phyloP scores from a whole-genome alignment of 2,329 filamentous ascomycete species.

The Monosporascus sp. region DNA sequence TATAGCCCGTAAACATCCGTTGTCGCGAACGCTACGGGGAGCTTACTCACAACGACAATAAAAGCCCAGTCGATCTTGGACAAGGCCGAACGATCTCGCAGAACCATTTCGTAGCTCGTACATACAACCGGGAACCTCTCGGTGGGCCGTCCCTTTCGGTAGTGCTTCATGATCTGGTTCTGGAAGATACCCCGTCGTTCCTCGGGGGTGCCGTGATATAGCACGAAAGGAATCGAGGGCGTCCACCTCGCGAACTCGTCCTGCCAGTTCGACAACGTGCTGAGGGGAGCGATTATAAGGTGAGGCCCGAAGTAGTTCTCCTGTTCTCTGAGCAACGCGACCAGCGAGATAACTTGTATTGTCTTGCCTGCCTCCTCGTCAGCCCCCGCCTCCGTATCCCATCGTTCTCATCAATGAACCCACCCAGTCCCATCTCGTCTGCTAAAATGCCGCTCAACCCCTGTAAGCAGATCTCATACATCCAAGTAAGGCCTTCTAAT shows the following conservation, averaged over 20 bases:
- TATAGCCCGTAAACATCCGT: conserved; percentile 27
- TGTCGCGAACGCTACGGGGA: too few relatives aligned
- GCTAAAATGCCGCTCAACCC: conserved; percentile 88
- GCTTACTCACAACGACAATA: conserved; percentile 73
- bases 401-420: conserved; percentile 11
- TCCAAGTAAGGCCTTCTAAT: conserved; percentile 90
- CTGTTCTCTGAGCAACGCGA: conserved; percentile 82
- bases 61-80: conserved; percentile 91
- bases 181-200: conserved; percentile 72
- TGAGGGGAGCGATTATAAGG: conserved; percentile 82
- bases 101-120: conserved; percentile 93
- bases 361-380: conserved; percentile 62
- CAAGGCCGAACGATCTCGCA: conserved; percentile 79
- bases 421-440: conserved; percentile 85
- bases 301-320: conserved; percentile 81
- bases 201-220: conserved; percentile 82
- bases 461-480: conserved; percentile 75
- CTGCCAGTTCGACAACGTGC: conserved; percentile 92
- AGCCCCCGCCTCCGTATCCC: conserved; percentile 1
- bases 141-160: conserved; percentile 53
- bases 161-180: conserved; percentile 64
- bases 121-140: conserved; percentile 83
- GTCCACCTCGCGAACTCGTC: conserved; percentile 91
- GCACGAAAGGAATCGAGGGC: conserved; percentile 77
- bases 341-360: conserved; percentile 81